Percentiles rank a stretch among this genome's conserved stretches.
These are phyloP conservation scores for Syzygium oleosum DNA, from an alignment of 345 rosid species.

Conservation along the genomic window DNA sequence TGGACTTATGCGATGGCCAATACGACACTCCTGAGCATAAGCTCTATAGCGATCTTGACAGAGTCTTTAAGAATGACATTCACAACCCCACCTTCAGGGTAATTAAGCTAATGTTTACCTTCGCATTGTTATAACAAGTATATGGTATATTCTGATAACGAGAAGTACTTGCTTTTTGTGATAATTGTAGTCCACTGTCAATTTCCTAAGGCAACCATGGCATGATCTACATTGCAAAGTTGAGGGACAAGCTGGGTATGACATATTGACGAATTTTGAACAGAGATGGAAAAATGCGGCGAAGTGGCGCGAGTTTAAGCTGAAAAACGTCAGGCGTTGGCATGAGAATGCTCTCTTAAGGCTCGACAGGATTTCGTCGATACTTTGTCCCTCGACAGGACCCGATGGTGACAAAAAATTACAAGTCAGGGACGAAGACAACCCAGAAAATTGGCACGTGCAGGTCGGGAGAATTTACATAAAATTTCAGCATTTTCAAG, in stretches of 20 bases:
- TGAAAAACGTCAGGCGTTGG: conserved; percentile 40
- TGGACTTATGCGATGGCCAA: conserved; percentile 66
- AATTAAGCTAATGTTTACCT: not conserved
- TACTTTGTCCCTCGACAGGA: conserved; percentile 36
- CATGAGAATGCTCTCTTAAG: conserved; percentile 43
- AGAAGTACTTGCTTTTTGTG: not conserved
- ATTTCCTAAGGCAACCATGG: conserved; percentile 65
- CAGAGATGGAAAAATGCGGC: conserved; percentile 54
- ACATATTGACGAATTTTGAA: conserved; percentile 49
- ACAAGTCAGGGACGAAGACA: conserved; percentile 27
- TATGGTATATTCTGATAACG: not conserved
- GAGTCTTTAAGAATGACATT: conserved; percentile 39
- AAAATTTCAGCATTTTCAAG: not conserved
- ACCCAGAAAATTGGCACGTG: conserved; percentile 63
- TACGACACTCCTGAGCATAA: conserved; percentile 68
- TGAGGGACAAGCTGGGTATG: conserved; percentile 72
- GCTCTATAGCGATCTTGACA: conserved; percentile 39
- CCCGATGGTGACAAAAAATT: conserved; percentile 25
- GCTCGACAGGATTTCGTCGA: conserved; percentile 50
- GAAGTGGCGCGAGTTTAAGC: conserved; percentile 42
- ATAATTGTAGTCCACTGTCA: conserved; percentile 18
- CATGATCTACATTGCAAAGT: conserved; percentile 65
- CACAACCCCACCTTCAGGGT: conserved; percentile 61
- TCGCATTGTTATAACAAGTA: not conserved
- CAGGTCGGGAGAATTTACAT: conserved; percentile 17